These are phyloP conservation scores for Leccinum rimulosum DNA, from an alignment of 768 basidiomycete genomes.

Conservation along the genomic window DNA sequence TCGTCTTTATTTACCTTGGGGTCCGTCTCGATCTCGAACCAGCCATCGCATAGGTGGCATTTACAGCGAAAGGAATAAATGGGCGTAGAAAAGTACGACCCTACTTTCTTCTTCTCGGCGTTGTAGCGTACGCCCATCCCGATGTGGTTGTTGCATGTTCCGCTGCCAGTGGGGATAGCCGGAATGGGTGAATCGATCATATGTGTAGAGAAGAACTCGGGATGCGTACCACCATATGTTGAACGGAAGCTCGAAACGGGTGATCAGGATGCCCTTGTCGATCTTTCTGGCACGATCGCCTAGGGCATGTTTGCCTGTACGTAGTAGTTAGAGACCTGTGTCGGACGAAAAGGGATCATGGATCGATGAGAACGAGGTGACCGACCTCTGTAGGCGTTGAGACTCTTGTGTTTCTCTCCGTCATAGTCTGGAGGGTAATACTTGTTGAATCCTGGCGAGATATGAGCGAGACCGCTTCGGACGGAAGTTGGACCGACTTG, in stretches of 20 bases:
- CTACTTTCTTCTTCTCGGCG: conserved; percentile 97
- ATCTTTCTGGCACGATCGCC: conserved; percentile 93
- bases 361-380: not conserved
- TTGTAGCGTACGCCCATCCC: conserved; percentile 99
- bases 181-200: too few species aligned
- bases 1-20: conserved; percentile 69
- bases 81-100: conserved; percentile 90
- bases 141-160: conserved; percentile 92
- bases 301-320: conserved; percentile 85
- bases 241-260: conserved; percentile 93
- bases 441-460: conserved; percentile 61
- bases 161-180: conserved; percentile 44
- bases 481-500: conserved; percentile 17
- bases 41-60: conserved; percentile 93
- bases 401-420: conserved; percentile 64
- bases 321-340: not conserved
- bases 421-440: conserved; percentile 81
- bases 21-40: conserved; percentile 98
- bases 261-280: conserved; percentile 94
- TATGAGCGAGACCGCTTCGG: conserved; percentile 6
- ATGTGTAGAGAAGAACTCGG: not conserved
- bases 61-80: conserved; percentile 97
- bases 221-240: conserved; percentile 89
- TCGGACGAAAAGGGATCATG: too few species aligned
- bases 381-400: conserved; percentile 69